phyloP scores from a whole-genome alignment of 1,284 basidiomycete genomes.

The Moesziomyces globuligerus region DNA sequence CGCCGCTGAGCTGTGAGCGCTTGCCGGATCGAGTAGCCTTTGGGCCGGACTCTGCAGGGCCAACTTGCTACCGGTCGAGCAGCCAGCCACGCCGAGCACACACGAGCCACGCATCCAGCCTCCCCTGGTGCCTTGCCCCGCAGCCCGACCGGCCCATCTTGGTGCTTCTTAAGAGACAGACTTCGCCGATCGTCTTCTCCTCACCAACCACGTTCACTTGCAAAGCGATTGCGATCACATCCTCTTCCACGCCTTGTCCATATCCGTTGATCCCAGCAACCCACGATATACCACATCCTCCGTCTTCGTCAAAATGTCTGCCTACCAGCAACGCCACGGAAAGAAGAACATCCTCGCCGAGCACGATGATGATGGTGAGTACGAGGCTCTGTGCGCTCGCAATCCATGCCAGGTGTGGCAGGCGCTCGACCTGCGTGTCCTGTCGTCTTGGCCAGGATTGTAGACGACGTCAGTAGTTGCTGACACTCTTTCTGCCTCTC shows the following conservation, averaged over 20 bases:
- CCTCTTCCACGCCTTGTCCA: neutral
- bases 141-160: no score
- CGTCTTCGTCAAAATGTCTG: slow-evolving; percentile 31
- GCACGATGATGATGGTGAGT: slow-evolving; percentile 66
- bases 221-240: neutral
- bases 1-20: no score
- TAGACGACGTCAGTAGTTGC: neutral
- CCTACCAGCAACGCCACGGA: slow-evolving; percentile 46
- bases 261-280: neutral
- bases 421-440: neutral
- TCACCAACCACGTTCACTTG: neutral
- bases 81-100: no score
- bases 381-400: no score
- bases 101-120: no score
- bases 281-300: neutral
- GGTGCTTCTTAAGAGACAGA: no score
- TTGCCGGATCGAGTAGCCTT: no score
- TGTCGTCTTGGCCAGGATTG: neutral
- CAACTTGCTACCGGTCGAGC: no score
- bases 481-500: neutral
- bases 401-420: no score
- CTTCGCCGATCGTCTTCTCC: no score
- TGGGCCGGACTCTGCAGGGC: no score
- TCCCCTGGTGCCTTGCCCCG: no score
- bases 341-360: slow-evolving; percentile 63